Evolutionary conservation across 2,329 filamentous ascomycete genomes (phyloP), one percentile per base, ranked within the genome.

Genomic region (Verticillium tricorpus): DNA sequence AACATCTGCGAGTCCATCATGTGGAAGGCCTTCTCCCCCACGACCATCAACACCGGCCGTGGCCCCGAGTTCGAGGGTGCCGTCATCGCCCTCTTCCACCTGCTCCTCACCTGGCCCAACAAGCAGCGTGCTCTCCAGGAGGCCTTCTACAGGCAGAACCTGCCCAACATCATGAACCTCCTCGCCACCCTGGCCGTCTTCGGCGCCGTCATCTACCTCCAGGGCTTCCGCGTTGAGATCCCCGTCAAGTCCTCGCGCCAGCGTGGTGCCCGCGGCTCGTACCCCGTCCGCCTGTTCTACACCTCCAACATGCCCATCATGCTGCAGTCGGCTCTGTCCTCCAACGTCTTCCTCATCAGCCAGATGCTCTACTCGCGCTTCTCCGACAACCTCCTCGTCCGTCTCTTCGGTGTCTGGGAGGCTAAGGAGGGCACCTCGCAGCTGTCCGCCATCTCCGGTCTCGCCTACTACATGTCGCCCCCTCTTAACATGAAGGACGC

Each of bases 251-350:
- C 93, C 64, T 94, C 93, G 71, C 93, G 95, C 81, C 95, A 99
- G 87, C 93, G 95, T 85, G 95, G 95, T 79, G 95, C 96, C 77
- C 94, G 95, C 73, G 96, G 94, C 73, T 96, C 93, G 50, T 99
- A 98, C 87, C 95, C 95, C 72, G 88, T 99, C 78, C 94, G 96
- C 74, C 91, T 99, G 64, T 99, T 99, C 88, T 99, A 99, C 84
- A 99, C 95, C 76, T 97, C 93, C 78, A 99, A 99, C 90, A 99
- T 99, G 96, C 95, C 95, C 75, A 99, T 99, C 82, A 99, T 99
- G 95, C 86, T 99, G 77, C 96, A 99, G 84, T 98, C 94, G 57
- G 95, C 95, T 70, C 88, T 99, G 69, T 97, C 92, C 69, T 97
- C 94, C 85, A 99, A 99, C 85, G 88, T 99, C 80, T 99, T 99